Evolutionary conservation across 164 flowering plant species (phyloP).

Genomic region (Magnolia sinica): DNA sequence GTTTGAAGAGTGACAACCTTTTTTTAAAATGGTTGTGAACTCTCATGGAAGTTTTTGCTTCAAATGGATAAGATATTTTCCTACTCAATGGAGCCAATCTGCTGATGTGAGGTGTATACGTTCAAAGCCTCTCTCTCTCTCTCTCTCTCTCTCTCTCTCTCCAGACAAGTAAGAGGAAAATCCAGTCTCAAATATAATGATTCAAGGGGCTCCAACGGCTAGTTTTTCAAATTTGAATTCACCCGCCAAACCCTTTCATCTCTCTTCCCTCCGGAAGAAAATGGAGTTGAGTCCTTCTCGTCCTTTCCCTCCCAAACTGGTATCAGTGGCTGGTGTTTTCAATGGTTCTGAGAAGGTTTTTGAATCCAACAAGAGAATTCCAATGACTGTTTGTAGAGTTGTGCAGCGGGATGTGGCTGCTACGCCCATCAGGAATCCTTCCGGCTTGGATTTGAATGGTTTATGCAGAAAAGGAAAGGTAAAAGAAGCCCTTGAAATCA

Average conservation of each 20-base stretch:
- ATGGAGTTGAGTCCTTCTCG: neutral
- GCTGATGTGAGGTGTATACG: neutral
- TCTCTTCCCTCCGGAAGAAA: neutral
- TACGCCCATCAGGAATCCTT: constrained; percentile 2
- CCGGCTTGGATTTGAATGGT: constrained; percentile 13
- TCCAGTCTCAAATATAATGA: constrained; percentile 5
- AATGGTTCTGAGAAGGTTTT: neutral
- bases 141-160: too few relatives aligned
- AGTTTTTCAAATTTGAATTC: constrained; percentile 7
- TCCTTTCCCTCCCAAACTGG: neutral
- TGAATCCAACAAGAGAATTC: constrained; percentile 1
- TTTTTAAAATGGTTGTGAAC: too few relatives aligned
- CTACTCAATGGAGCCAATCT: neutral
- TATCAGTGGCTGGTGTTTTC: neutral
- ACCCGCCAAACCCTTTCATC: neutral
- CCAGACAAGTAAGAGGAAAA: neutral
- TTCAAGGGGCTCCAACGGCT: constrained; percentile 12
- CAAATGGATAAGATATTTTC: neutral
- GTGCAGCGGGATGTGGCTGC: constrained; percentile 2
- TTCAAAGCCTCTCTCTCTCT: neutral
- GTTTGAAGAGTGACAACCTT: too few relatives aligned
- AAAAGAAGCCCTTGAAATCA: constrained; percentile 16
- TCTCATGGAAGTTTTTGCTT: too few relatives aligned
- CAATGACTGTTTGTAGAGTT: constrained; percentile 5
- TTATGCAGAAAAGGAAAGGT: constrained; percentile 23